phyloP scores from a whole-genome alignment of 306 rosid species.

The Prunus mume region DNA sequence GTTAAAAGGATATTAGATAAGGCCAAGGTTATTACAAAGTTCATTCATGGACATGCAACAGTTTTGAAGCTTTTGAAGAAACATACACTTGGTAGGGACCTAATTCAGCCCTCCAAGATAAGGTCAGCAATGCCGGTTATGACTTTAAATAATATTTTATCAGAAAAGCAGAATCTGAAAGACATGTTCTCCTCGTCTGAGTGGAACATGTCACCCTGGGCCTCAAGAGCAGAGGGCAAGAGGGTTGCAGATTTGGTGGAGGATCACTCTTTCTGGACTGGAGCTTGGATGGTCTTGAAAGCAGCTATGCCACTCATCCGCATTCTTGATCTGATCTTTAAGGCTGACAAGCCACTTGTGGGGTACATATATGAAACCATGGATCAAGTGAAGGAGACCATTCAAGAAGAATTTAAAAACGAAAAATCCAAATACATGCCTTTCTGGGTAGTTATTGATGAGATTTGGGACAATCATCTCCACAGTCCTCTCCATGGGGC shows the following conservation, averaged over 20 bases:
- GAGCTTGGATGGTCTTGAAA: constrained; percentile 15
- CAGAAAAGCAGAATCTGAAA: constrained; percentile 3
- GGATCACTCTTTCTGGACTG: constrained; percentile 23
- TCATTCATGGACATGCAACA: constrained; percentile 15
- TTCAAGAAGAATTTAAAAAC: constrained; percentile 16
- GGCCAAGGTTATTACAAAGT: constrained; percentile 21
- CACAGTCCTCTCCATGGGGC: constrained; percentile 29
- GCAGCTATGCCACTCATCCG: constrained; percentile 21
- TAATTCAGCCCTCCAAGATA: constrained; percentile 23
- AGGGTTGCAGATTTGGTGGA: constrained; percentile 18
- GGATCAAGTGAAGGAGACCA: constrained; percentile 33
- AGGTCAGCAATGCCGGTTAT: constrained; percentile 20
- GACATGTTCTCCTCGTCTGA: constrained; percentile 23
- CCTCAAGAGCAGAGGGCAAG: constrained; percentile 13
- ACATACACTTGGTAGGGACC: constrained; percentile 14
- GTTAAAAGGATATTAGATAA: constrained; percentile 10
- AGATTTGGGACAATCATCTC: constrained; percentile 23
- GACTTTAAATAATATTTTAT: constrained; percentile 23
- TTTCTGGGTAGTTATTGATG: constrained; percentile 26
- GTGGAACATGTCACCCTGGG: constrained; percentile 24
- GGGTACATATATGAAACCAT: constrained; percentile 35
- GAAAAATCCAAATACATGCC: constrained; percentile 21
- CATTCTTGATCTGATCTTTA: constrained; percentile 9
- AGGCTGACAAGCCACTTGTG: constrained; percentile 22
- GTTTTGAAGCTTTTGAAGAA: constrained; percentile 22